Base-by-base conservation (phyloP, 768 basidiomycete species). In the Lyophyllum decastes region DNA sequence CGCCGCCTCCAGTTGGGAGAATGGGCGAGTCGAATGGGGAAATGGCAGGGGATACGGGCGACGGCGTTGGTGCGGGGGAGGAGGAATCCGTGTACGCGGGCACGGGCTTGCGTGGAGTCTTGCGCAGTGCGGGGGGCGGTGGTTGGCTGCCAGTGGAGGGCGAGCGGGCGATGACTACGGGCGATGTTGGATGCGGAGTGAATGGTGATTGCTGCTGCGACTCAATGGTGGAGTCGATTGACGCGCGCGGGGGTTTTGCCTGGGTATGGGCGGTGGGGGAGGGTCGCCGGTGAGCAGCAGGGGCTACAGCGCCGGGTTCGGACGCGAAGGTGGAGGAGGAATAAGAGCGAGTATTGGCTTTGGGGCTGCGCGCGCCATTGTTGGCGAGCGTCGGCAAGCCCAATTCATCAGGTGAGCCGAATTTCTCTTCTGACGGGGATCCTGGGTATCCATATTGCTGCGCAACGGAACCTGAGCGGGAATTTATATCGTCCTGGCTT, bases 101-200 rank as follows among this genome's bases (percentile, higher is more conserved):
- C 4, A 67, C 66, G 12, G 66, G 64, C 49, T 67, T 67, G 27
- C 66, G 60, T 21, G 59, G 33, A 14, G 62, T 59, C 33, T 59
- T 65, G 17, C 59, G 61, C 5, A 46, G 43, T 6, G 51, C 26
- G 4, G 44, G 44, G 30, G 40, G 41, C 19, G 54, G 61, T 30
- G 24, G n/a, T 2, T n/a, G n/a, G 21, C 27, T 17, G 6, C 48
- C 54, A 0, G 51, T 33, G 25, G 43, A 56, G 4, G 61, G 10
- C 19, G 17, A 22, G 24, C 48, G 51, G 12, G 27, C 24, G 16
- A 62, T 4, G 35, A 49, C 21, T n/a, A 43, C 16, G 22, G 58
- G 52, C 7, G 58, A 56, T 8, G 38, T 14, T 5, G 26, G n/a
- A n/a, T 54, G 51, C 12, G 55, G 52, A 40, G 55, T 30, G 55